phyloP scores from a whole-genome alignment of 345 rosid genomes.

The Salix koriyanagi region DNA sequence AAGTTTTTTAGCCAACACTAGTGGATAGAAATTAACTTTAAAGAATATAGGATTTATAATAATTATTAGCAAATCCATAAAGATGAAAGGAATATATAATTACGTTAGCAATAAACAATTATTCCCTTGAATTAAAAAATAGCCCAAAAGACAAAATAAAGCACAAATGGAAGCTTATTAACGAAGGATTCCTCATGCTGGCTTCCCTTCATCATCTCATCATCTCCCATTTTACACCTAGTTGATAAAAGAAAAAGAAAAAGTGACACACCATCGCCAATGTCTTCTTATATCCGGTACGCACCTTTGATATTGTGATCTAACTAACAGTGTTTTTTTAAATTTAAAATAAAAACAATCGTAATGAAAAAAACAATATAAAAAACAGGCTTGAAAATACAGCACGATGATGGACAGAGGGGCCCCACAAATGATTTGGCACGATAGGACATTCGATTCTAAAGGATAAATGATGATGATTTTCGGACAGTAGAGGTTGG shows the following conservation, averaged over 20 bases:
- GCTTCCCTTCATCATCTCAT: too few relatives aligned
- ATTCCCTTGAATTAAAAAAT: background rate
- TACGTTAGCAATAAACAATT: constrained; percentile 3
- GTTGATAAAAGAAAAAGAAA: too few relatives aligned
- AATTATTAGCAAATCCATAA: background rate
- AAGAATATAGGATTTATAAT: too few relatives aligned
- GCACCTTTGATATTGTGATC: too few relatives aligned
- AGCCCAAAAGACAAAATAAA: constrained; percentile 1
- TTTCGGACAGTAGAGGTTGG: constrained; percentile 6
- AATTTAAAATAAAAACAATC: too few relatives aligned
- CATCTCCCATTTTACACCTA: too few relatives aligned
- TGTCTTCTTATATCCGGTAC: too few relatives aligned
- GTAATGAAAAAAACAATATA: too few relatives aligned
- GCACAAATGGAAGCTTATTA: constrained; percentile 9
- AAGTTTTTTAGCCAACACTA: constrained; percentile 6
- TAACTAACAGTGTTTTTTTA: too few relatives aligned
- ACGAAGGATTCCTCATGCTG: constrained; percentile 10
- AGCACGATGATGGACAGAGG: background rate
- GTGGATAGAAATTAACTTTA: constrained; percentile 19
- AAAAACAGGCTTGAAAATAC: background rate
- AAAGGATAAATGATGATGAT: constrained; percentile 10
- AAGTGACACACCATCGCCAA: too few relatives aligned
- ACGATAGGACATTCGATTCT: constrained; percentile 41
- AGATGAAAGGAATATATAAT: background rate
- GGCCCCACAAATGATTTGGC: constrained; percentile 42